These are phyloP conservation scores for Naganishia vaughanmartiniae DNA, from an alignment of 768 basidiomycete genomes.

Conservation along the genomic window DNA sequence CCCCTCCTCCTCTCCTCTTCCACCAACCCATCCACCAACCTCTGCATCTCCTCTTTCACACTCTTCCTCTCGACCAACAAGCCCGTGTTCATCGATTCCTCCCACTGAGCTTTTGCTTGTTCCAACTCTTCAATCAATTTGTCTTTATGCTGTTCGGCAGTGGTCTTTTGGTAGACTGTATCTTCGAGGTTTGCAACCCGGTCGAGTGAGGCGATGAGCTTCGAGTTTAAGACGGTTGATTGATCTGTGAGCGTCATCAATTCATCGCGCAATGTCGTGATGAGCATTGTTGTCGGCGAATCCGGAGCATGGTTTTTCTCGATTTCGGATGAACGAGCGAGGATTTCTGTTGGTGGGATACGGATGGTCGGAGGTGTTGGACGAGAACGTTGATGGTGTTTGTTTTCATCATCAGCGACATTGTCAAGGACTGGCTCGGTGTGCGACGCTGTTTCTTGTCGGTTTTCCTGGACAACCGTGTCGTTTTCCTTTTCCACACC, in stretches of 20 bases:
- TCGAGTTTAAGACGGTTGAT: slow-evolving; percentile 82
- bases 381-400: neutral
- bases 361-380: neutral
- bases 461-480: too few species aligned
- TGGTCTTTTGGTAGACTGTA: slow-evolving; percentile 56
- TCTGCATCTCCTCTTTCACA: slow-evolving; percentile 84
- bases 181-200: slow-evolving; percentile 91
- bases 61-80: slow-evolving; percentile 85
- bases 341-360: neutral
- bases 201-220: slow-evolving; percentile 88
- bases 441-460: too few species aligned
- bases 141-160: slow-evolving; percentile 61
- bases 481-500: too few species aligned
- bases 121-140: slow-evolving; percentile 73
- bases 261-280: slow-evolving; percentile 73
- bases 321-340: neutral
- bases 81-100: slow-evolving; percentile 85
- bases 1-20: slow-evolving; percentile 89
- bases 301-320: slow-evolving; percentile 63
- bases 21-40: slow-evolving; percentile 90
- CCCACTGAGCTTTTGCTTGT: slow-evolving; percentile 77
- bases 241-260: slow-evolving; percentile 84
- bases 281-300: slow-evolving; percentile 63
- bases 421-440: neutral
- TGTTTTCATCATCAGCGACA: neutral